phyloP scores from a whole-genome alignment of 2,329 filamentous ascomycete genomes.

The Neoarthrinium moseri region DNA sequence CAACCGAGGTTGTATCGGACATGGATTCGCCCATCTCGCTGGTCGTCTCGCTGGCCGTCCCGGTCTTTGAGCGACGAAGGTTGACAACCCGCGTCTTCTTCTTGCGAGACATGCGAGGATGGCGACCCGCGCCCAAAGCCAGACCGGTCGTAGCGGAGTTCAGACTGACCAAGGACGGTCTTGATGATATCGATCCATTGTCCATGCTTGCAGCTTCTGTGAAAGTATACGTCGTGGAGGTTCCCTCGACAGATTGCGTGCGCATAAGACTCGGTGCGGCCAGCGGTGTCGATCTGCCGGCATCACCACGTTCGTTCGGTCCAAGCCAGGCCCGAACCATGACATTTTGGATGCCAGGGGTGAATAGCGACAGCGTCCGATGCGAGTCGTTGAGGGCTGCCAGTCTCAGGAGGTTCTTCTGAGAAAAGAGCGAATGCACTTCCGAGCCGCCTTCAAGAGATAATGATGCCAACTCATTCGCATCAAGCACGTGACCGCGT shows the following conservation, averaged over 20 bases:
- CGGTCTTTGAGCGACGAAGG: constrained; percentile 62
- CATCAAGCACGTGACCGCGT: constrained; percentile 73
- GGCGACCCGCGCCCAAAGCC: constrained; percentile 59
- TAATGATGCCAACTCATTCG: constrained; percentile 72
- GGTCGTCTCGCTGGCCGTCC: constrained; percentile 46
- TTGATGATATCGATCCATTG: constrained; percentile 62
- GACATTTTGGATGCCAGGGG: constrained; percentile 83
- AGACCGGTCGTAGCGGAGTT: constrained; percentile 61
- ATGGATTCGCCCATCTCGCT: constrained; percentile 50
- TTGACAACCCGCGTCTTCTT: constrained; percentile 85
- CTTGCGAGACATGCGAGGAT: constrained; percentile 64
- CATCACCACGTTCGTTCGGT: constrained; percentile 67
- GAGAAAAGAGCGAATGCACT: constrained; percentile 86
- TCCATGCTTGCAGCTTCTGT: constrained; percentile 67
- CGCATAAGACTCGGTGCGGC: constrained; percentile 56
- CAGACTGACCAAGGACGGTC: constrained; percentile 65
- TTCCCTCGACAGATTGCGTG: constrained; percentile 61
- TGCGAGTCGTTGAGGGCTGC: constrained; percentile 85
- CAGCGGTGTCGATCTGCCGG: constrained; percentile 44
- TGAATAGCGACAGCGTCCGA: constrained; percentile 86
- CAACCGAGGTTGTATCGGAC: constrained; percentile 55
- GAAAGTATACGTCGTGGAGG: constrained; percentile 67
- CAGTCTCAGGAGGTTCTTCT: constrained; percentile 86
- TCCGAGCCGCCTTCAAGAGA: constrained; percentile 78
- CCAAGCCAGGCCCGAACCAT: constrained; percentile 93